Conservation (phyloP, 2,329 filamentous ascomycete species). For the Scedosporium dehoogii region DNA sequence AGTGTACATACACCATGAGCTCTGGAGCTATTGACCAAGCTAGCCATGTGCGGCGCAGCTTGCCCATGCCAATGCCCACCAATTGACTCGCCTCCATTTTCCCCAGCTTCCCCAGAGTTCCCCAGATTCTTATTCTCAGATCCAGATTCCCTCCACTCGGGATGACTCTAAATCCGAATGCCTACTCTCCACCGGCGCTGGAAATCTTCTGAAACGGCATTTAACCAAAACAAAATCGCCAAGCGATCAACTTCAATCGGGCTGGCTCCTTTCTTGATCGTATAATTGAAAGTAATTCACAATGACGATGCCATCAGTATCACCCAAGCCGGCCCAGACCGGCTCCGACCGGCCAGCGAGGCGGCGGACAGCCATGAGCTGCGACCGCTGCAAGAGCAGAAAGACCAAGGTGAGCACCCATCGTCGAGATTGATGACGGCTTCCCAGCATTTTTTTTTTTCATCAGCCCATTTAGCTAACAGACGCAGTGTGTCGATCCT, state of each 20-base stretch:
- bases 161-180: neutral
- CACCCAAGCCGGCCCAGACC: neutral
- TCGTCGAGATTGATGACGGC: slow-evolving; percentile 10
- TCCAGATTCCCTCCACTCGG: neutral
- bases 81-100: neutral
- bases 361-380: slow-evolving; percentile 19
- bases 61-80: neutral
- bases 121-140: neutral
- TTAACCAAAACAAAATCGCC: neutral
- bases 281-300: neutral
- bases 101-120: neutral
- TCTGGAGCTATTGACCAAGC: too few species aligned
- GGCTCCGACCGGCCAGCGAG: slow-evolving; percentile 9
- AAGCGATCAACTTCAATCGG: neutral
- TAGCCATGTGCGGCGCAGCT: neutral
- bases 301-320: neutral
- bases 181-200: neutral
- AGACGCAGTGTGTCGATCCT: slow-evolving; percentile 9
- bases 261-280: neutral
- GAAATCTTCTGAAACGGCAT: neutral
- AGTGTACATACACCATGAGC: too few species aligned
- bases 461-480: too few species aligned
- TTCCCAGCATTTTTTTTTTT: neutral
- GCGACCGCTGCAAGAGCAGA: slow-evolving; percentile 18
- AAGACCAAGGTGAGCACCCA: slow-evolving; percentile 17